A percentile compares a stretch with the other conserved stretches of the same genome.
Conservation (phyloP, 192 early-diverging fungal genomes). For the Coemansia sp. region DNA sequence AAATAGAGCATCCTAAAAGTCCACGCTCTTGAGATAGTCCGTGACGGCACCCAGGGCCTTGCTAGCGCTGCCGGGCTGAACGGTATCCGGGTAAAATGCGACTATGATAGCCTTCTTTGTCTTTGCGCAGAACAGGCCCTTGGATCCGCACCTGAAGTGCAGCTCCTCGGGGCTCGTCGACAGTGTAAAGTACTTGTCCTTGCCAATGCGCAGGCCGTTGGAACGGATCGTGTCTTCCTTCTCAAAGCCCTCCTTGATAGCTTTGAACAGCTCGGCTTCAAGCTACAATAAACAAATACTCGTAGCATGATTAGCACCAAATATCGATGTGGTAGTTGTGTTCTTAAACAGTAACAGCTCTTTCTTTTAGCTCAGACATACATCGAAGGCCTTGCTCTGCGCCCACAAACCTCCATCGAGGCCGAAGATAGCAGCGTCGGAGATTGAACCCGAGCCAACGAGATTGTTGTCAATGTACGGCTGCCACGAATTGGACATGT, state of each 20-base stretch:
- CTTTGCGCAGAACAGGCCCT: conserved; percentile 68
- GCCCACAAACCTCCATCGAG: conserved; percentile 82
- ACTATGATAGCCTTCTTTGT: conserved; percentile 79
- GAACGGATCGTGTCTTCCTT: conserved; percentile 59
- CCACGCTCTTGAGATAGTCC: conserved; percentile 73
- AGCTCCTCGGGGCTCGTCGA: conserved; percentile 54
- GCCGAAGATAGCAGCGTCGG: conserved; percentile 80
- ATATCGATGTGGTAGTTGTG: not conserved
- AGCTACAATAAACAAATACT: not conserved
- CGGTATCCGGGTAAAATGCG: conserved; percentile 64
- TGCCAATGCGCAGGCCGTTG: conserved; percentile 64
- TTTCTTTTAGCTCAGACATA: not conserved
- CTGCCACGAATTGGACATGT: conserved; percentile 73
- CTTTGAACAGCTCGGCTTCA: conserved; percentile 8
- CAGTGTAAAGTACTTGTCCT: conserved; percentile 75
- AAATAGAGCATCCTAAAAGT: conserved; percentile 57
- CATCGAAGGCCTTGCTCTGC: conserved; percentile 54
- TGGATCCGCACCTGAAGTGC: conserved; percentile 27
- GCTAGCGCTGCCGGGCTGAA: conserved; percentile 69
- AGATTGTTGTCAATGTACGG: conserved; percentile 81
- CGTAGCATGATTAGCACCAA: not conserved
- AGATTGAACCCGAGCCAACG: conserved; percentile 69
- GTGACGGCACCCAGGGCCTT: conserved; percentile 71
- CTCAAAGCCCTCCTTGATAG: conserved; percentile 57
- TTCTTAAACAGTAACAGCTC: not conserved